phyloP scores from a whole-genome alignment of 2,329 filamentous ascomycete genomes.

The Akanthomyces lecanii region DNA sequence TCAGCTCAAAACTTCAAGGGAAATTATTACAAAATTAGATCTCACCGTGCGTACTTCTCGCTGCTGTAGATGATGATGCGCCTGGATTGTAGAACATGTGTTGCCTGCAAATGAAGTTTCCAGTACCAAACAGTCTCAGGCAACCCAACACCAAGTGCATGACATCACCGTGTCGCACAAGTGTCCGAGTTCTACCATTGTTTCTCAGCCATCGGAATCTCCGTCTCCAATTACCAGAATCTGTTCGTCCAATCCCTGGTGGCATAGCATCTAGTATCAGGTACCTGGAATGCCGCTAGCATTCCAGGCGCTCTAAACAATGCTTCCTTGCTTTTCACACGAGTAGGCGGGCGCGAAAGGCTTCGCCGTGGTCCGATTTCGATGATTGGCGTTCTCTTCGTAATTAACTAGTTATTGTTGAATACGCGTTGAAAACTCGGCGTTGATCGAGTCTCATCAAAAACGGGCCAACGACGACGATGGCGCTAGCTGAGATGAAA shows the following conservation, averaged over 20 bases:
- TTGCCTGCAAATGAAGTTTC: not conserved
- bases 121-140: not conserved
- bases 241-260: not conserved
- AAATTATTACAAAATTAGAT: not conserved
- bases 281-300: no score
- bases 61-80: not conserved
- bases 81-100: conserved; percentile 14
- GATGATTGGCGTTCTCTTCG: no score
- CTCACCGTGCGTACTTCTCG: not conserved
- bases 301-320: no score
- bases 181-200: not conserved
- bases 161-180: not conserved
- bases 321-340: no score
- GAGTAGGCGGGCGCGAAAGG: no score
- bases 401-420: no score
- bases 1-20: not conserved
- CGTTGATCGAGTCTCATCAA: not conserved
- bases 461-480: not conserved
- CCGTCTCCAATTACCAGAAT: no score
- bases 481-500: not conserved
- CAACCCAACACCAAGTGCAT: not conserved
- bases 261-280: no score
- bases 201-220: no score
- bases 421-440: no score
- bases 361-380: no score